Conservation (phyloP, 139 green algal genomes). For the Asterochloris erici region DNA sequence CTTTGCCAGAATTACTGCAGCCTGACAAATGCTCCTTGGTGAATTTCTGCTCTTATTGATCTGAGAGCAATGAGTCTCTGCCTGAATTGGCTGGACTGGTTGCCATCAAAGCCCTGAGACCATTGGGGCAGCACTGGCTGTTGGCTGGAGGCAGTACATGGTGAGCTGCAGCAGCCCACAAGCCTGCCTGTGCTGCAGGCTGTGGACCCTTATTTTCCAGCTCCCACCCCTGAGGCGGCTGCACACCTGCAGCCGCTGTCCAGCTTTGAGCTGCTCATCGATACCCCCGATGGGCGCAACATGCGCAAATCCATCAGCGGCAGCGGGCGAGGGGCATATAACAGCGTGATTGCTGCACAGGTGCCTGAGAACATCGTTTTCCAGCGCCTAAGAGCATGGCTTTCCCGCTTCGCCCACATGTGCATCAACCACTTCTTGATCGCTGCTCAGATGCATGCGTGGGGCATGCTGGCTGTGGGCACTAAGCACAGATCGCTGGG, state of each 20-base stretch:
- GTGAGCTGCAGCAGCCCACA: neutral
- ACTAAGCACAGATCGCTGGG: no score
- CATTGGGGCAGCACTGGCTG: neutral
- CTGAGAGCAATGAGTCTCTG: neutral
- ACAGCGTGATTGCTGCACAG: slow-evolving; percentile 7
- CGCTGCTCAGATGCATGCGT: no score
- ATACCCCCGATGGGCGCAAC: slow-evolving; percentile 9
- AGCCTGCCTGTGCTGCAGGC: neutral
- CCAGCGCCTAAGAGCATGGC: no score
- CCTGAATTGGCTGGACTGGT: neutral
- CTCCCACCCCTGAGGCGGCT: slow-evolving; percentile 3
- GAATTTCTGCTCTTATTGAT: neutral
- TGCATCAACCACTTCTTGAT: no score
- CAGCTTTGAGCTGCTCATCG: slow-evolving; percentile 12
- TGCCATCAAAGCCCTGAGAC: neutral
- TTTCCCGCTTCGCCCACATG: no score
- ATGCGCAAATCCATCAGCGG: slow-evolving; percentile 10
- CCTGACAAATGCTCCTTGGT: neutral
- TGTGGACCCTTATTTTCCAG: slow-evolving; percentile 14
- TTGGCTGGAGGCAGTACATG: neutral
- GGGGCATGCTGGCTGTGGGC: no score
- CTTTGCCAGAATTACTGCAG: neutral
- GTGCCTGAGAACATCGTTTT: no score
- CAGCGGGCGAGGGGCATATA: slow-evolving; percentile 7
- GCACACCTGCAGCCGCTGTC: slow-evolving; percentile 1